Base-by-base conservation (phyloP, 164 flowering plant genomes). In the Berberis thunbergii region DNA sequence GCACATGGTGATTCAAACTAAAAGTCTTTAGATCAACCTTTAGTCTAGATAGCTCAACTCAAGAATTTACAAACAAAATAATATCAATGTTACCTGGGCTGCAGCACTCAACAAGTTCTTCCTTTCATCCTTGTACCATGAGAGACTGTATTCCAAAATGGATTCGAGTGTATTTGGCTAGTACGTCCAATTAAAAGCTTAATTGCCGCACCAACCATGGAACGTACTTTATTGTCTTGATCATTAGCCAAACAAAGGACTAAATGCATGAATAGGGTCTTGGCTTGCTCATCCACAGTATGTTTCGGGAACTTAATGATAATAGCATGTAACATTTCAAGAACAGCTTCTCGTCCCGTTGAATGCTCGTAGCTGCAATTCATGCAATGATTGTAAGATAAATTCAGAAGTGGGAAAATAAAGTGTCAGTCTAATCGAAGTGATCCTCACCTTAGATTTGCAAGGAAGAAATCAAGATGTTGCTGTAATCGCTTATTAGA, bases 251-350 rank as follows among this genome's bases (percentile, higher is more conserved):
- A 74, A 64, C 87, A 74, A 43, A 56, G 61, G 46, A 88, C 92
- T 76, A 94, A 72, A 66, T 79, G 79, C 43, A 87, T 39, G 72
- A 84, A 84, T 42, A 94, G 70, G 6, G 77, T 71, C 63, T 72
- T 65, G 4, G 87, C 81, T 66, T 80, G 85, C 57, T 69, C 80
- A 69, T 84, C 85, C 57, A 89, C 49, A 58, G 76, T 43, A 6
- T 66, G 66, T 67, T 60, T 68, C 1, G 93, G 95, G 70, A 88
- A 86, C 67, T 87, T 94, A 5, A 69, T 60, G 3, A 91, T 67
- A 64, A 91, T 80, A 8, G 82, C 80, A 74, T 81, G 86, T n/a
- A 94, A 74, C 95, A 94, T 91, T 70, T 94, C 97, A 75, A 94
- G 96, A 41, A 80, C 96, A 65, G 97, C 77, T 79, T 87, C 95